Evolutionary conservation across 202 grass and related monocot genomes (phyloP).

Genomic region (Hordeum pubiflorum): DNA sequence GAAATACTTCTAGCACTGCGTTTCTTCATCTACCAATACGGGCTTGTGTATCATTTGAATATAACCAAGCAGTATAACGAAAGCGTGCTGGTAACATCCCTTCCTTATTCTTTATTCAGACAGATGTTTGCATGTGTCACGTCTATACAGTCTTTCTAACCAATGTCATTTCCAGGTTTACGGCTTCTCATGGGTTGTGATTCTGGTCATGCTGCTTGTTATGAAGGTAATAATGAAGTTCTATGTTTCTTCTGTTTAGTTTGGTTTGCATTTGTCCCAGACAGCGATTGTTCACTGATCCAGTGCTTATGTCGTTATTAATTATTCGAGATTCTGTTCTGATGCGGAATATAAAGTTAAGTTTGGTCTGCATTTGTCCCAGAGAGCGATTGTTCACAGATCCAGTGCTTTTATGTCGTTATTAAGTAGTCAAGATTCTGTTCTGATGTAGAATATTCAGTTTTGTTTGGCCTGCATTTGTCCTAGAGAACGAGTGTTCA

Average conservation of each 20-base stretch:
- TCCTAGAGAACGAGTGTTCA: background rate
- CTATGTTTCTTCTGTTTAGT: background rate
- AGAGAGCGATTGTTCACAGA: background rate
- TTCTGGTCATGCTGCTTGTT: constrained; percentile 66
- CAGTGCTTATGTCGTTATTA: background rate
- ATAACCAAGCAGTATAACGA: constrained; percentile 55
- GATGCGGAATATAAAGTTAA: background rate
- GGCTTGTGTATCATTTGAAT: constrained; percentile 88
- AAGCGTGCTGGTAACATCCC: constrained; percentile 69
- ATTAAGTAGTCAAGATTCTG: background rate
- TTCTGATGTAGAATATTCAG: background rate
- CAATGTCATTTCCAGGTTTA: constrained; percentile 60
- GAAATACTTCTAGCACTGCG: constrained; percentile 82
- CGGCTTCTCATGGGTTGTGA: constrained; percentile 90
- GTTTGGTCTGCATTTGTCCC: background rate
- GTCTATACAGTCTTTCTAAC: background rate
- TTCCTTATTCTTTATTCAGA: constrained; percentile 14
- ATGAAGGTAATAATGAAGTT: constrained; percentile 62
- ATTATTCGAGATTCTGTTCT: background rate
- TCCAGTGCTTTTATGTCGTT: background rate
- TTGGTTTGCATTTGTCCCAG: too few species aligned
- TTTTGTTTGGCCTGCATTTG: background rate
- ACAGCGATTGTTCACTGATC: background rate
- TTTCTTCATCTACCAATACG: constrained; percentile 97
- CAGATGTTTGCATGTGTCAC: background rate